phyloP scores from a whole-genome alignment of 2,329 filamentous ascomycete species.

The Cordyceps farinosa region DNA sequence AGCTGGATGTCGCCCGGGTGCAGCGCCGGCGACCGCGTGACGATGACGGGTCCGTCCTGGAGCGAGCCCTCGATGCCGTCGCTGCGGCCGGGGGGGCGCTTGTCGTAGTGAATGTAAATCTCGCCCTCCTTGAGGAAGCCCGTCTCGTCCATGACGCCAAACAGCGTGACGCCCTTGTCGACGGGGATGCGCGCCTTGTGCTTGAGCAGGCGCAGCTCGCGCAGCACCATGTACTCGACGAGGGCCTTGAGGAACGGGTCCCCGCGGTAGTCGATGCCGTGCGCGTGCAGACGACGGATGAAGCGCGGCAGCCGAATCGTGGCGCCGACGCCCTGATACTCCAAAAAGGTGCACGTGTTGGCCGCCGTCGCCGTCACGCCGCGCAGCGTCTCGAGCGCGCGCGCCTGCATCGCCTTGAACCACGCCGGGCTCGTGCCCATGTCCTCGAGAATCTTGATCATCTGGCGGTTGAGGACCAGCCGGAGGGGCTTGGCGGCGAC shows the following conservation, averaged over 20 bases:
- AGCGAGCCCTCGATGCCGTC: slow-evolving; percentile 30
- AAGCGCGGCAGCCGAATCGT: slow-evolving; percentile 59
- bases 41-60: slow-evolving; percentile 46
- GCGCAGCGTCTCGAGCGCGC: slow-evolving; percentile 58
- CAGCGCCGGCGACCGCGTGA: slow-evolving; percentile 77
- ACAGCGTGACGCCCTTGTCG: slow-evolving; percentile 66
- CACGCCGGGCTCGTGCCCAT: slow-evolving; percentile 55
- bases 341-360: slow-evolving; percentile 66
- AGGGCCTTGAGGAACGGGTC: slow-evolving; percentile 68
- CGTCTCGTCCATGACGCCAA: slow-evolving; percentile 82
- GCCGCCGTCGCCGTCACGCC: slow-evolving; percentile 52
- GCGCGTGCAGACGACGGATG: slow-evolving; percentile 53
- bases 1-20: slow-evolving; percentile 78
- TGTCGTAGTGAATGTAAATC: slow-evolving; percentile 61
- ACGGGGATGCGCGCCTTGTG: slow-evolving; percentile 75
- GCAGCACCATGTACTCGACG: slow-evolving; percentile 67
- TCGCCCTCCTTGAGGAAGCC: slow-evolving; percentile 62
- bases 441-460: slow-evolving; percentile 85
- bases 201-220: slow-evolving; percentile 70
- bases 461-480: slow-evolving; percentile 70
- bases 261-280: slow-evolving; percentile 61
- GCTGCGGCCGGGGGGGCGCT: slow-evolving; percentile 24
- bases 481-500: slow-evolving; percentile 63
- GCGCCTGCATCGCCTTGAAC: slow-evolving; percentile 62
- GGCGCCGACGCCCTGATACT: slow-evolving; percentile 57